Conservation (phyloP, 768 basidiomycete genomes). For the Paxillus rubicundulus region DNA sequence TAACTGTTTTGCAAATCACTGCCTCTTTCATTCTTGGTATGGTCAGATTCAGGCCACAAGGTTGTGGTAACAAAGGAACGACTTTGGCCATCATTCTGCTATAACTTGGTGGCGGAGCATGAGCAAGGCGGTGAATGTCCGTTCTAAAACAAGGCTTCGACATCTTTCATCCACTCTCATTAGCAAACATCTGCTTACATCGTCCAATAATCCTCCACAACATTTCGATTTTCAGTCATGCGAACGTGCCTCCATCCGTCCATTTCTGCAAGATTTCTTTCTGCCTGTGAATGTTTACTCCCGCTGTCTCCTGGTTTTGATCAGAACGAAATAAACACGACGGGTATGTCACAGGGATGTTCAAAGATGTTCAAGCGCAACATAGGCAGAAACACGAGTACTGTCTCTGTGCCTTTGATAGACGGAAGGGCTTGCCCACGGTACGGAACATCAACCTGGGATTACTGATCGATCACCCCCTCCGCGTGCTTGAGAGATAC, state of each 20-base stretch:
- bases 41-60: not conserved
- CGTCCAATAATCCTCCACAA: no score
- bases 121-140: not conserved
- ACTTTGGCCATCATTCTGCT: not conserved
- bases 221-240: not conserved
- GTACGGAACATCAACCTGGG: not conserved
- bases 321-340: not conserved
- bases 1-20: not conserved
- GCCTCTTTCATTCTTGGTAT: not conserved
- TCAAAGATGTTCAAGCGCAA: not conserved
- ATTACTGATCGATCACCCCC: not conserved
- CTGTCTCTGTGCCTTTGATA: not conserved
- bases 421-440: not conserved
- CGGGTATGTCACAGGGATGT: not conserved
- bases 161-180: no score
- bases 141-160: no score
- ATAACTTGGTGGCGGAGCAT: not conserved
- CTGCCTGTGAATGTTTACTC: not conserved
- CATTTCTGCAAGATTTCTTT: not conserved
- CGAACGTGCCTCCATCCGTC: not conserved
- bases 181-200: no score
- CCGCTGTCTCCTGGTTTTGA: not conserved
- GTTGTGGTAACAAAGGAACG: not conserved
- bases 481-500: no score
- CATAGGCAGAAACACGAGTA: not conserved